These are phyloP conservation scores for Artomyces pyxidatus DNA, from an alignment of 768 basidiomycete species.

Conservation along the genomic window DNA sequence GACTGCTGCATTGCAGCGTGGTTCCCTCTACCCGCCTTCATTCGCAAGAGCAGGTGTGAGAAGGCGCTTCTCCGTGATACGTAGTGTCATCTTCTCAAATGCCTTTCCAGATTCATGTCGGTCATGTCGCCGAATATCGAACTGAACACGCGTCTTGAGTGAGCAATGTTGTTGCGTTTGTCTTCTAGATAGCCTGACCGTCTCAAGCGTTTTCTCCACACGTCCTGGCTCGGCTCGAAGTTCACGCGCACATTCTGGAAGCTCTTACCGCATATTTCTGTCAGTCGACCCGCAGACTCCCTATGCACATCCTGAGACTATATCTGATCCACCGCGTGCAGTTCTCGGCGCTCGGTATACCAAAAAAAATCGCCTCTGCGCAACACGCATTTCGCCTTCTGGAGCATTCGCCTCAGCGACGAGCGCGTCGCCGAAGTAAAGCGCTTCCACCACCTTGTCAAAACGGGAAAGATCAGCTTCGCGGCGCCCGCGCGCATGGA, in stretches of 20 bases:
- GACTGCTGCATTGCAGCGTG: constrained; percentile 44
- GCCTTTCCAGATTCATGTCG: constrained; percentile 33
- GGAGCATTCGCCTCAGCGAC: constrained; percentile 38
- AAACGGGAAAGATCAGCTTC: constrained; percentile 40
- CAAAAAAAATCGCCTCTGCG: constrained; percentile 43
- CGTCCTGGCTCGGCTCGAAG: constrained; percentile 44
- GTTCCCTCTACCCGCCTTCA: constrained; percentile 40
- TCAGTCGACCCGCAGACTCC: constrained; percentile 18
- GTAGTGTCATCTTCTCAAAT: neutral
- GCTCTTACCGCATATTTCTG: constrained; percentile 31
- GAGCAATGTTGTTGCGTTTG: constrained; percentile 11
- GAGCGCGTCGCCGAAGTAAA: constrained; percentile 40
- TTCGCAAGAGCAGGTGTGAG: constrained; percentile 55
- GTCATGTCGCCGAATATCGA: constrained; percentile 41
- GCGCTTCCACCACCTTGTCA: constrained; percentile 43
- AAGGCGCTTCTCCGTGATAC: constrained; percentile 2
- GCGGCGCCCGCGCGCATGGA: constrained; percentile 34
- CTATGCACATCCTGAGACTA: neutral
- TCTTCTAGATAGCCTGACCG: constrained; percentile 14
- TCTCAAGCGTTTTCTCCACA: constrained; percentile 49
- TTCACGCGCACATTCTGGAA: constrained; percentile 44
- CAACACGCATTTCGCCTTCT: constrained; percentile 32
- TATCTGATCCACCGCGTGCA: constrained; percentile 8
- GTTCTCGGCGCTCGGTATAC: constrained; percentile 29
- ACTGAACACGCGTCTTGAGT: constrained; percentile 48